Base-by-base conservation (phyloP, 2,329 filamentous ascomycete genomes). In the Nigrospora oryzae region DNA sequence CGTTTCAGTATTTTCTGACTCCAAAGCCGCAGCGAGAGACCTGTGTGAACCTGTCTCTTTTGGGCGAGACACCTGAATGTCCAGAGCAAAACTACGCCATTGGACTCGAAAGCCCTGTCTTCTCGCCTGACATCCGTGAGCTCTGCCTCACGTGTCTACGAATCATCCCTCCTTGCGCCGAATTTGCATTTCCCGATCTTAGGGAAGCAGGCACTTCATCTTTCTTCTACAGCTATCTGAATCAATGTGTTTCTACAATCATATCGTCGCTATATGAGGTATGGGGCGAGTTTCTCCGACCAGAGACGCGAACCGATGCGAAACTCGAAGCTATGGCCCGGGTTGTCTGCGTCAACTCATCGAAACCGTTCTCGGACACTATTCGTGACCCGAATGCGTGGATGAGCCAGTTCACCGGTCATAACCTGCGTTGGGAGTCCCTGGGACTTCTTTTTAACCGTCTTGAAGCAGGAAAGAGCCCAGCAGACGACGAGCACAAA, bases 381-480 rank as follows among this genome's bases (percentile, higher is more conserved):
- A 58, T 65, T 10, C 47, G 56, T 0, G 57, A 62, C n/a, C 50
- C 63, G 0, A 49, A 62, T 3, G 53, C 52, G n/a, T 73, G 68
- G 67, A 51, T 65, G 0, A 54, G 51, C 2, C 65, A 69, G 34
- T 67, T 72, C 39, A 58, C 56, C 0, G 67, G 67, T 0, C 47
- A 49, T 0, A 63, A 63, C n/a, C 53, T 68, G 16, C 60, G 70
- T 1, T 73, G 69, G 70, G 69, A 73, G 43, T 62, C 65, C 0
- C 44, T 73, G 2, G 69, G 68, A 0, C 43, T 70, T 11, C 51
- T 70, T 1, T 71, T 62, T 19, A 50, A 46, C 17, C 36, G 13
- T 6, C 5, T 35, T 23, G 30, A 7, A 52, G 51, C 40, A 53
- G 51, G 49, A 49, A 51, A 42, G 30, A 4, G 42, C 8, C 12